These are phyloP conservation scores for Tylopilus rubrobrunneus DNA, from an alignment of 768 basidiomycete species.

Conservation along the genomic window DNA sequence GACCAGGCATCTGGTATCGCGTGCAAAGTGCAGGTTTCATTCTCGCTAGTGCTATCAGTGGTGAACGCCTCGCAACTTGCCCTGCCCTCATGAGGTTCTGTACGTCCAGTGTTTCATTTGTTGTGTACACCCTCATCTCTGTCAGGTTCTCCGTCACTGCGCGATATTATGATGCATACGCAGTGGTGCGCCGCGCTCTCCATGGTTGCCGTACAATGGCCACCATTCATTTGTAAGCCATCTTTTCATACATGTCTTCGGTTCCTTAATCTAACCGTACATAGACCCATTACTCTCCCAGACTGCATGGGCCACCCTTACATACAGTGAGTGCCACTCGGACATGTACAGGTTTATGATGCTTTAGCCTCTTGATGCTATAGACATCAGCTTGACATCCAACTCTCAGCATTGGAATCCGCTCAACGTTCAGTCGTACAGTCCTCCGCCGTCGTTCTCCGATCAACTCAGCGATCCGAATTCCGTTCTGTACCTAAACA, in stretches of 20 bases:
- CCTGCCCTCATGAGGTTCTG: slow-evolving; percentile 88
- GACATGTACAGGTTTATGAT: slow-evolving; percentile 8
- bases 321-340: slow-evolving; percentile 54
- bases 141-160: slow-evolving; percentile 83
- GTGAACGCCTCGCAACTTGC: slow-evolving; percentile 79
- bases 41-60: slow-evolving; percentile 88
- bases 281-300: slow-evolving; percentile 87
- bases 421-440: slow-evolving; percentile 49
- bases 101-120: slow-evolving; percentile 37
- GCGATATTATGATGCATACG: slow-evolving; percentile 90
- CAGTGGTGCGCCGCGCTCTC: slow-evolving; percentile 87
- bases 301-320: slow-evolving; percentile 83
- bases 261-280: slow-evolving; percentile 13
- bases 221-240: slow-evolving; percentile 78
- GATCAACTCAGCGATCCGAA: slow-evolving; percentile 65
- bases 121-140: slow-evolving; percentile 13
- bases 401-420: slow-evolving; percentile 64
- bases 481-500: slow-evolving; percentile 78
- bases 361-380: slow-evolving; percentile 2
- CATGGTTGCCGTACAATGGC: slow-evolving; percentile 97
- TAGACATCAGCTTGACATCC: slow-evolving; percentile 73
- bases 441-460: slow-evolving; percentile 66
- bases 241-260: background rate
- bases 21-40: slow-evolving; percentile 85
- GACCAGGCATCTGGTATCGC: slow-evolving; percentile 61